phyloP scores from a whole-genome alignment of 108 stramenopile species.

The Pseudonitzschia delicatissima region DNA sequence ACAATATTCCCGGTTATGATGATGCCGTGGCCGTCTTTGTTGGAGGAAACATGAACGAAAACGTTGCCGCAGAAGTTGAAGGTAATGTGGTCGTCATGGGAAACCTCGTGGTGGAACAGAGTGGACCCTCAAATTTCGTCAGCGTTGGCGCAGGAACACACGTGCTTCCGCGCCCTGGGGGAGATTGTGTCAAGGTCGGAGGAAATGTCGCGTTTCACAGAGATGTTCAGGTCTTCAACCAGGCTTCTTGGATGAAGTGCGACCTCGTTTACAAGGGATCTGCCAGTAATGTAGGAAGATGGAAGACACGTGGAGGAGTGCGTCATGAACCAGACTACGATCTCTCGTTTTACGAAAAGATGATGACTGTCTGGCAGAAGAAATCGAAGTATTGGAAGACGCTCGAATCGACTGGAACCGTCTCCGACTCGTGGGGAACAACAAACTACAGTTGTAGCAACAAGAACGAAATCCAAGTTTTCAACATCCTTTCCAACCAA shows the following conservation, averaged over 20 bases:
- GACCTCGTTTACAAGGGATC: conserved; percentile 9
- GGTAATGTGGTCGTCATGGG: conserved; percentile 28
- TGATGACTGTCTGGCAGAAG: background rate
- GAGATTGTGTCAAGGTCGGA: conserved; percentile 9
- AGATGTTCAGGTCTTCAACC: background rate
- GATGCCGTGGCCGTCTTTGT: conserved; percentile 16
- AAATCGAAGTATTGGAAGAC: conserved; percentile 3
- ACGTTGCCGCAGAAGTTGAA: conserved; percentile 20
- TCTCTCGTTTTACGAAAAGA: background rate
- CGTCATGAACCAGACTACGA: background rate
- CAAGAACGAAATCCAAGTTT: background rate
- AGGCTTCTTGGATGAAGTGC: background rate
- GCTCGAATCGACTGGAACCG: background rate
- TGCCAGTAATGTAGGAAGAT: background rate
- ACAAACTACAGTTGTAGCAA: background rate
- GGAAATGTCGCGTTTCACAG: background rate
- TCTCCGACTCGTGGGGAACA: background rate
- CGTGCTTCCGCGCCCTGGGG: background rate
- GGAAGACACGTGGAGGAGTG: background rate
- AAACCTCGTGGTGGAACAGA: conserved; percentile 6
- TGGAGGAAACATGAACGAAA: conserved; percentile 9
- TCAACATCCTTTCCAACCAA: background rate
- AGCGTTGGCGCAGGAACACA: conserved; percentile 4
- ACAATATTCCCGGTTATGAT: conserved; percentile 8
- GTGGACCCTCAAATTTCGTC: conserved; percentile 10